Conservation (phyloP, 306 rosid genomes). For the Trifolium fragiferum region DNA sequence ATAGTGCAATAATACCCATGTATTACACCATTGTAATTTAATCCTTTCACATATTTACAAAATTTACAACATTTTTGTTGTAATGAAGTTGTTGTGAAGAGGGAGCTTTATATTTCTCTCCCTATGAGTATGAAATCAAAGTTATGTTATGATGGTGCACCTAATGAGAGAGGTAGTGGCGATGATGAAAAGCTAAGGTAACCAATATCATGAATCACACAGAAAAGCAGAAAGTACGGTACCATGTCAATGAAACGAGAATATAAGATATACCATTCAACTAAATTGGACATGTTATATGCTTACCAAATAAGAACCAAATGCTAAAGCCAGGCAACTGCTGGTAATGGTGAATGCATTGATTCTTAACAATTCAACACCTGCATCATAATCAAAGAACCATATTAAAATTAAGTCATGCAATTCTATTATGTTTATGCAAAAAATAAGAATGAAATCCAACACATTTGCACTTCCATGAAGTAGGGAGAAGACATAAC, state of each 20-base stretch:
- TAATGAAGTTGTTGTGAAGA: not conserved
- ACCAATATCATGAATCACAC: not conserved
- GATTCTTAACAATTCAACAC: slow-evolving; percentile 60
- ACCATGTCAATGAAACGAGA: not conserved
- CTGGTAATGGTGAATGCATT: slow-evolving; percentile 47
- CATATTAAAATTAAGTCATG: slow-evolving; percentile 13
- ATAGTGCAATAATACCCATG: no score
- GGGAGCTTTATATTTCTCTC: not conserved
- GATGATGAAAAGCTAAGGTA: not conserved
- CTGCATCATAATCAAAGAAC: slow-evolving; percentile 50
- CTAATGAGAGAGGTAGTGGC: not conserved
- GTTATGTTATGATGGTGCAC: not conserved
- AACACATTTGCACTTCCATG: not conserved
- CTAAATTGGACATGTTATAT: not conserved
- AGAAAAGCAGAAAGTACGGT: slow-evolving; percentile 14
- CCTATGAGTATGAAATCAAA: not conserved
- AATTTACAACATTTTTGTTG: not conserved
- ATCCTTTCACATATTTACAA: no score
- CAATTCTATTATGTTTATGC: not conserved
- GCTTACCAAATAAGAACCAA: slow-evolving; percentile 76
- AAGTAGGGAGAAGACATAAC: not conserved
- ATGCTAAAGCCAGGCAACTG: slow-evolving; percentile 50
- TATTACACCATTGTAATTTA: no score
- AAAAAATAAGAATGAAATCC: slow-evolving; percentile 16
- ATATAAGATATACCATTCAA: slow-evolving; percentile 9